Base-by-base conservation (phyloP, 108 stramenopile species). In the Pseudonitzschia delicatissima region DNA sequence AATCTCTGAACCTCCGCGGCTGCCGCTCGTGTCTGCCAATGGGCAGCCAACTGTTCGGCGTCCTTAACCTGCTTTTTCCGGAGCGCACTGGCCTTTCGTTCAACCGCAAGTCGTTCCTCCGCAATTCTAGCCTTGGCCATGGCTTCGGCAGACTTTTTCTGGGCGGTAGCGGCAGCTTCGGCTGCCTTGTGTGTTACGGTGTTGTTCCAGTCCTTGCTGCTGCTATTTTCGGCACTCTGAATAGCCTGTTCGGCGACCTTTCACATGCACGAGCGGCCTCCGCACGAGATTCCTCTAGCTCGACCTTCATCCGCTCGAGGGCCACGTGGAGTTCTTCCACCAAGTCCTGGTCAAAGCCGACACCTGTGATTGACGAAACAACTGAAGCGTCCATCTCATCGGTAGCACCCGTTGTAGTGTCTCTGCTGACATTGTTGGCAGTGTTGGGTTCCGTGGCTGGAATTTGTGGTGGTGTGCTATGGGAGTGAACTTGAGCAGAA, bases 231-330 rank as follows among this genome's bases (percentile, higher is more conserved):
- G n/a, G 93, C 93, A 51, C 83, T 85, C 68, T 94, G 93, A 65
- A 94, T 94, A 32, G 93, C 93, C 71, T 94, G 93, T 66, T 94
- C 93, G 26, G 93, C 93, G 12, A 94, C 90, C n/a, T 62, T 94
- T 94, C 53, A 94, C 93, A 13, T n/a, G 93, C 93, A 40, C 93
- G 74, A 2, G 90, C 82, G 2, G 93, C 93, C 62, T 94, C 93
- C 29, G 90, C 90, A 26, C 93, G 84, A 50, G 78, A 80, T 51
- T 87, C 93, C 26, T 90, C 88, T n/a, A 94, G 75, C 57, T 94
- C 93, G 5, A 79, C 66, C 44, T 83, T 71, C 36, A 94, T 66
- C 55, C 80, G 83, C 17, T 76, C 87, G 15, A 94, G 69, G 26
- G 90, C 93, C 57, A 87, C 74, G 50, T 94, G 93, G 34, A 94